A percentile compares a stretch with the other conserved stretches of the same genome.
These are phyloP conservation scores for Marasmius fiardii DNA, from an alignment of 1,284 basidiomycete species.

Conservation along the genomic window DNA sequence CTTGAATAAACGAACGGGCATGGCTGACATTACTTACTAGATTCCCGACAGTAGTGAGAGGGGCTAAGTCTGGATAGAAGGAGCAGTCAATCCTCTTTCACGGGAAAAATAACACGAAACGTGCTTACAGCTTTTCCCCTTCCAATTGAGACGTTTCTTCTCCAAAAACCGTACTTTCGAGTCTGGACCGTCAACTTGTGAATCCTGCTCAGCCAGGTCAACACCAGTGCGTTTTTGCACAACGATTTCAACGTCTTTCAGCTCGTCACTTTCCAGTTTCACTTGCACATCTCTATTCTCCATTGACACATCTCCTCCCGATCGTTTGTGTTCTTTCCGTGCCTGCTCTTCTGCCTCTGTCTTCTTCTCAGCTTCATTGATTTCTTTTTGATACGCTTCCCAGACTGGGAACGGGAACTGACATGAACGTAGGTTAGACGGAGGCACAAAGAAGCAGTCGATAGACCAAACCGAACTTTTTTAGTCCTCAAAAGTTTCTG, in stretches of 20 bases:
- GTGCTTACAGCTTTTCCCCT: slow-evolving; percentile 77
- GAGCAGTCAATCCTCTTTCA: neutral
- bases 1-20: neutral
- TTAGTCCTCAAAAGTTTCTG: slow-evolving; percentile 61
- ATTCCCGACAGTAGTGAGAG: slow-evolving; percentile 95
- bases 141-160: slow-evolving; percentile 87
- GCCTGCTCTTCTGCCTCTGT: slow-evolving; percentile 28
- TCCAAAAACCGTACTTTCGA: slow-evolving; percentile 59
- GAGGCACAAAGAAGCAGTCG: slow-evolving; percentile 4
- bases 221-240: neutral
- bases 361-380: slow-evolving; percentile 41
- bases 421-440: slow-evolving; percentile 1
- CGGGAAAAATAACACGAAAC: neutral
- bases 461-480: slow-evolving; percentile 46
- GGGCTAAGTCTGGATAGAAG: slow-evolving; percentile 71
- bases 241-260: neutral
- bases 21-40: slow-evolving; percentile 51
- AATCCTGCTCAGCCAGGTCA: slow-evolving; percentile 18
- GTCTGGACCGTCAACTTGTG: slow-evolving; percentile 26
- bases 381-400: slow-evolving; percentile 62
- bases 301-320: neutral
- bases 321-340: neutral
- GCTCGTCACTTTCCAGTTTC: no score
- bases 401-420: slow-evolving; percentile 70
- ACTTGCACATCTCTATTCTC: neutral